Conservation (phyloP, 2,329 filamentous ascomycete genomes). For the Clonostachys byssicola region DNA sequence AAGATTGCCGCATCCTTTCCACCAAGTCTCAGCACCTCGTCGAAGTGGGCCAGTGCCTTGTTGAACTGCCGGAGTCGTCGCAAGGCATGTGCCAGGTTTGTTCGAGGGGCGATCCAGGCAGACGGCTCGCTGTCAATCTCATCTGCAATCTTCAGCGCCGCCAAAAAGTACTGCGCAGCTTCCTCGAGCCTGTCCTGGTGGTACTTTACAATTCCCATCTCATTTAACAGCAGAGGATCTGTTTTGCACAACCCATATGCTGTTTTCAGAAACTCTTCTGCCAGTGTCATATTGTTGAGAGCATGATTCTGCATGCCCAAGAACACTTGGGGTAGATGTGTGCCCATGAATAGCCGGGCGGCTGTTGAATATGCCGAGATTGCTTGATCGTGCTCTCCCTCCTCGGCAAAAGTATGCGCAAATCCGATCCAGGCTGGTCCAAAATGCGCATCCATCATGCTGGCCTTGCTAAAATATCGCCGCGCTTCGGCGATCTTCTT, state of each 20-base stretch:
- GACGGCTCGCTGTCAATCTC: conserved; percentile 79
- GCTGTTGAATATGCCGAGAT: conserved; percentile 97
- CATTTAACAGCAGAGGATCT: conserved; percentile 89
- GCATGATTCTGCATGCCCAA: conserved; percentile 98
- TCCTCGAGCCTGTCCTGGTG: conserved; percentile 77
- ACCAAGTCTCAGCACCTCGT: conserved; percentile 79
- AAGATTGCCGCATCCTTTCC: conserved; percentile 78
- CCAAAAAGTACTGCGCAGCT: conserved; percentile 72
- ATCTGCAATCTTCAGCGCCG: conserved; percentile 71
- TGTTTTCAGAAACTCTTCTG: conserved; percentile 89
- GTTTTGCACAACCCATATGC: conserved; percentile 79
- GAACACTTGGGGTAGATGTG: conserved; percentile 92
- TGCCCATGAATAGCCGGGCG: conserved; percentile 91
- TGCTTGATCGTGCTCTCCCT: conserved; percentile 96
- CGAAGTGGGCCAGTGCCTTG: conserved; percentile 75
- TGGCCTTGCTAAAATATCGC: conserved; percentile 95
- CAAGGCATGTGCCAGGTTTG: conserved; percentile 86
- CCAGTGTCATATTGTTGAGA: conserved; percentile 89
- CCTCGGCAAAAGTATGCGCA: conserved; percentile 94
- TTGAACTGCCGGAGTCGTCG: conserved; percentile 66
- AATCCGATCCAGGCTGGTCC: conserved; percentile 98
- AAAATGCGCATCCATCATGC: conserved; percentile 96
- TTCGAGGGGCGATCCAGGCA: conserved; percentile 79
- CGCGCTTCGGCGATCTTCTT: conserved; percentile 88
- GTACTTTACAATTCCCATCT: conserved; percentile 94